phyloP scores from a whole-genome alignment of 2,329 filamentous ascomycete species.

The Talaromyces sp. region DNA sequence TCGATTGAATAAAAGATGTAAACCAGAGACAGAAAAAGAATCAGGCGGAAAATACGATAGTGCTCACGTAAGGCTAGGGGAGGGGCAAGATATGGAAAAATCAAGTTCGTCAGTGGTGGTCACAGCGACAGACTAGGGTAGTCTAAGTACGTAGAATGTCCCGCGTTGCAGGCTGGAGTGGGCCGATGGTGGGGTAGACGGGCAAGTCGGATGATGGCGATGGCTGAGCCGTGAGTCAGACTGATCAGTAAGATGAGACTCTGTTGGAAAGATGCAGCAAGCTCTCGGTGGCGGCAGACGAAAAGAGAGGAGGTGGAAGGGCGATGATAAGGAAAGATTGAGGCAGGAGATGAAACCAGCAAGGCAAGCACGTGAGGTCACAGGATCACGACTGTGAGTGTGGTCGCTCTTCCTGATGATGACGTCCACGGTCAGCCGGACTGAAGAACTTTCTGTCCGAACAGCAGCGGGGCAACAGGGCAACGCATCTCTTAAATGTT shows the following conservation, averaged over 20 bases:
- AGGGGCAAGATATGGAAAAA: not conserved
- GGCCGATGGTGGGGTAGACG: conserved; percentile 9
- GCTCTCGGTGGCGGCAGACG: not conserved
- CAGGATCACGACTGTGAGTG: not conserved
- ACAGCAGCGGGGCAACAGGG: not conserved
- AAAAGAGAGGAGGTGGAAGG: not conserved
- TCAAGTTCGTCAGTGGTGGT: not conserved
- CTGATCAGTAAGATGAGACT: not conserved
- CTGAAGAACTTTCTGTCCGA: not conserved
- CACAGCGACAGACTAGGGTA: not conserved
- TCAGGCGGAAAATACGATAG: not conserved
- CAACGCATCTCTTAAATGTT: not conserved
- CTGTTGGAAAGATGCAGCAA: not conserved
- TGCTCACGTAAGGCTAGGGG: not conserved
- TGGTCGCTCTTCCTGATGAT: not conserved
- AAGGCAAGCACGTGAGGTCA: conserved; percentile 12
- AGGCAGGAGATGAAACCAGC: not conserved
- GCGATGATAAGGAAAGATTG: not conserved
- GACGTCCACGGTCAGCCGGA: conserved; percentile 7
- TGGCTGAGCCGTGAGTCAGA: conserved; percentile 4
- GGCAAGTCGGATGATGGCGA: not conserved
- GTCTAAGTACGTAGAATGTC: not conserved
- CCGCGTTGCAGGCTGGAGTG: not conserved
- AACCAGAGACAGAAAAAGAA: not conserved
- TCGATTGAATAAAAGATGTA: not conserved